These are phyloP conservation scores for Paraphoma chrysanthemicola DNA, from an alignment of 2,329 filamentous ascomycete genomes.

Conservation along the genomic window DNA sequence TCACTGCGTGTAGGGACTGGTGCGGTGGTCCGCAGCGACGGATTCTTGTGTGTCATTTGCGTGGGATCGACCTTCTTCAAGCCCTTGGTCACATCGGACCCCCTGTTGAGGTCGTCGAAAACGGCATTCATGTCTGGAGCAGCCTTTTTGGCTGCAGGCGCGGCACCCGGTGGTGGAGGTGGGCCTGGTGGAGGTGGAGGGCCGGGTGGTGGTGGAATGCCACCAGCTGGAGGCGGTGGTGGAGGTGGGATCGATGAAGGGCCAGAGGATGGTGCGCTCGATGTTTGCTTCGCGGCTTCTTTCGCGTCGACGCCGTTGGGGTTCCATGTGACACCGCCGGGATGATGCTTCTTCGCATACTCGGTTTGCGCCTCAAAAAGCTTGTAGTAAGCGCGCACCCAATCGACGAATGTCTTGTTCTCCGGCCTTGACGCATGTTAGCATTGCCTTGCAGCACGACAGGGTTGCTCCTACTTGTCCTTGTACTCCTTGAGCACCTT, in stretches of 20 bases:
- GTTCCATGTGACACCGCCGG: constrained; percentile 86
- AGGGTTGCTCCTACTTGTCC: constrained; percentile 65
- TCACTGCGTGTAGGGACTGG: constrained; percentile 68
- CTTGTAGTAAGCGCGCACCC: constrained; percentile 90
- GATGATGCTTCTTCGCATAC: constrained; percentile 85
- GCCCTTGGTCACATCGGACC: constrained; percentile 83
- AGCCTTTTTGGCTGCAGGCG: constrained; percentile 60
- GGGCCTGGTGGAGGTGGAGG: constrained; percentile 68
- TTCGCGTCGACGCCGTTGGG: constrained; percentile 74
- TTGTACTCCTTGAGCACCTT: constrained; percentile 90
- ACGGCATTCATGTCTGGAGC: constrained; percentile 78
- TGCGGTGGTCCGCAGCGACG: constrained; percentile 76
- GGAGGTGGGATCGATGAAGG: constrained; percentile 72
- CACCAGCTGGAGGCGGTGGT: constrained; percentile 64
- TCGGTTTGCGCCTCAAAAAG: constrained; percentile 83
- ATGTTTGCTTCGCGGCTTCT: constrained; percentile 69
- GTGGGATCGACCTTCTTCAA: constrained; percentile 93
- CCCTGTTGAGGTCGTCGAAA: constrained; percentile 90
- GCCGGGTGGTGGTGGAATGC: constrained; percentile 66
- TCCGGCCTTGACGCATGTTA: constrained; percentile 56
- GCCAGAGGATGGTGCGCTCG: constrained; percentile 51
- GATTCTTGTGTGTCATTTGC: constrained; percentile 99
- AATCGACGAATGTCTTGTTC: constrained; percentile 78
- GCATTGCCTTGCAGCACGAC: constrained; percentile 1
- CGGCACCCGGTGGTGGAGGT: constrained; percentile 44